Conservation (phyloP, 345 rosid species). For the Populus ilicifolia region DNA sequence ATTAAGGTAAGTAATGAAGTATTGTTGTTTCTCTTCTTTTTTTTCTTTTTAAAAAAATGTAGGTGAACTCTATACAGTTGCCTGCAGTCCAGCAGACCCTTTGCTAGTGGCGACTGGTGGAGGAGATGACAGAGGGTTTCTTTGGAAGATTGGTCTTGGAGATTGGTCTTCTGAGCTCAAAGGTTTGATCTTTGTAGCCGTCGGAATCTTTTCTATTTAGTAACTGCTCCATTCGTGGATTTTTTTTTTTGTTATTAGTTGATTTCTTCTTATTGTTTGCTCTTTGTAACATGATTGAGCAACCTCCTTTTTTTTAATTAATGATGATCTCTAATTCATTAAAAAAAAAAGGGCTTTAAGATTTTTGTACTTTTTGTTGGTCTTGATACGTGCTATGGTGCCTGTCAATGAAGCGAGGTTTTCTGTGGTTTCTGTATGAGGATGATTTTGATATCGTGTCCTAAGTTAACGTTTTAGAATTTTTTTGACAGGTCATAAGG, state of each 20-base stretch:
- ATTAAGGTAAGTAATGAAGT: not conserved
- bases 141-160: conserved; percentile 84
- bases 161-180: conserved; percentile 81
- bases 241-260: too few relatives aligned
- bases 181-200: conserved; percentile 26
- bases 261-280: not conserved
- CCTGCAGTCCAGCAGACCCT: conserved; percentile 77
- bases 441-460: not conserved
- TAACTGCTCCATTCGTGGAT: not conserved
- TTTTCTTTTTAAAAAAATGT: conserved; percentile 10
- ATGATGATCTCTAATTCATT: not conserved
- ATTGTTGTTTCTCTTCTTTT: not conserved
- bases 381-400: not conserved
- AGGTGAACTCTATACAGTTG: conserved; percentile 77
- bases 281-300: not conserved
- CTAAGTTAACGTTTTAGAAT: not conserved
- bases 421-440: not conserved
- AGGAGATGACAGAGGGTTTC: conserved; percentile 74
- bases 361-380: not conserved
- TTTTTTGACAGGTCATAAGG: conserved; percentile 61
- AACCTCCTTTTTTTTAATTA: not conserved
- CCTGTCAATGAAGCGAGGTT: not conserved
- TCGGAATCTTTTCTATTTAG: not conserved
- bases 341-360: too few relatives aligned
- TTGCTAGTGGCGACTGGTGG: conserved; percentile 88